Conservation (phyloP, 1,284 basidiomycete genomes). For the Xerocomus amazonicus region DNA sequence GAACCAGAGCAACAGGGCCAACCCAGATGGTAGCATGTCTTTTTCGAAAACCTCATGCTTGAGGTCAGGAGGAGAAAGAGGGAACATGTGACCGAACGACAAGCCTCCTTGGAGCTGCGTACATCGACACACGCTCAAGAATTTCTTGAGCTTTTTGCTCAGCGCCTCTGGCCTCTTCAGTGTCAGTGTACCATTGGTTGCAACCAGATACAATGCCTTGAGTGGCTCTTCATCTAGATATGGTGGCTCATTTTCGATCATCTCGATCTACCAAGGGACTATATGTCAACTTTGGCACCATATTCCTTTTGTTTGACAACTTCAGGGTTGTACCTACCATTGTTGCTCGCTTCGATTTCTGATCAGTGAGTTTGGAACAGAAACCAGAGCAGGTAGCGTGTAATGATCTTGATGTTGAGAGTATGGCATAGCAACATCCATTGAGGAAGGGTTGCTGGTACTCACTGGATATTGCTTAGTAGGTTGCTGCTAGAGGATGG, state of each 20-base stretch:
- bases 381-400: conserved; percentile 58
- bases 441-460: too few species aligned
- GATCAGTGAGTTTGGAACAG: conserved; percentile 96
- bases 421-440: too few species aligned
- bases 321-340: conserved; percentile 98
- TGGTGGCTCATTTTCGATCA: conserved; percentile 99
- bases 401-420: too few species aligned
- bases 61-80: conserved; percentile 32
- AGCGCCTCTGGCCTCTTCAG: conserved; percentile 94
- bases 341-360: conserved; percentile 97
- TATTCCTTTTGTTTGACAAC: conserved; percentile 99
- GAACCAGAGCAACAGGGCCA: conserved; percentile 82
- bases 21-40: conserved; percentile 78
- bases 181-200: conserved; percentile 97
- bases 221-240: conserved; percentile 97
- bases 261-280: conserved; percentile 98
- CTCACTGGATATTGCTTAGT: too few species aligned
- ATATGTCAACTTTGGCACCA: conserved; percentile 98
- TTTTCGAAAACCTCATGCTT: conserved; percentile 91
- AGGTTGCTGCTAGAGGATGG: too few species aligned
- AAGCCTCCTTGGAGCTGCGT: conserved; percentile 86
- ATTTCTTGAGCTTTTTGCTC: conserved; percentile 90
- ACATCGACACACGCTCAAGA: conserved; percentile 97
- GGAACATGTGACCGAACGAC: conserved; percentile 61
- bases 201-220: conserved; percentile 96